Conservation (phyloP, 768 basidiomycete species). For the Candolleomyces eurysporus region DNA sequence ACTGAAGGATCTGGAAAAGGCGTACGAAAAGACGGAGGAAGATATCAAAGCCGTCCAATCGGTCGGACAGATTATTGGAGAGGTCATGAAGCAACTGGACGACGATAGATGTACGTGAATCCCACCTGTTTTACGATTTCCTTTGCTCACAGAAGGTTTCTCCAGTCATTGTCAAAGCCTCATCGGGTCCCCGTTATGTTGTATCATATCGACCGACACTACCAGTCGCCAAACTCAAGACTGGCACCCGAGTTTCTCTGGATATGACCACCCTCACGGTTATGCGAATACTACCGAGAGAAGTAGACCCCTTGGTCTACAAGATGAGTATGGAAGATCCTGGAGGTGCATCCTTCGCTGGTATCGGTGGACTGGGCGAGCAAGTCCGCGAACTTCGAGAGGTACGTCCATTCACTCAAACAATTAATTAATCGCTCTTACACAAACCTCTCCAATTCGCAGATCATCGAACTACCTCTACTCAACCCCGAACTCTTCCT, state of each 20-base stretch:
- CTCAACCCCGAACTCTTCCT: conserved; percentile 92
- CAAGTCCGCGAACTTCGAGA: conserved; percentile 97
- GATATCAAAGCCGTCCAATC: conserved; percentile 99
- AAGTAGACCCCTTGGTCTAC: conserved; percentile 97
- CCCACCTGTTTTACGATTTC: background rate
- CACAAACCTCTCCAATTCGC: conserved; percentile 1
- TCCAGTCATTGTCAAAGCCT: conserved; percentile 96
- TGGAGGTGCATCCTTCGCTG: conserved; percentile 92
- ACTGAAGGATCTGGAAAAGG: conserved; percentile 84
- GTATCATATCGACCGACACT: conserved; percentile 95
- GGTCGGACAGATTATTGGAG: conserved; percentile 98
- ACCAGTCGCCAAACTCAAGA: conserved; percentile 88
- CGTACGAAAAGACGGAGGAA: conserved; percentile 93
- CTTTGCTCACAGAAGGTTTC: background rate
- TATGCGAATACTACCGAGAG: conserved; percentile 96
- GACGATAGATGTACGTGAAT: conserved; percentile 85
- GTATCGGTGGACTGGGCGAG: conserved; percentile 93
- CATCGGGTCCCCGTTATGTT: conserved; percentile 96
- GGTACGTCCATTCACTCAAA: conserved; percentile 40
- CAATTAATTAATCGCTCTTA: too few relatives aligned
- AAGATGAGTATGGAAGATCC: conserved; percentile 99
- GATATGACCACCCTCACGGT: conserved; percentile 99
- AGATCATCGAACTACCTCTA: conserved; percentile 95
- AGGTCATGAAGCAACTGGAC: conserved; percentile 98
- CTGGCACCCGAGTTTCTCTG: conserved; percentile 92